Percentiles rank a stretch among this genome's conserved stretches.
phyloP scores from a whole-genome alignment of 257 asterid species.

The Ilex aquifolium region DNA sequence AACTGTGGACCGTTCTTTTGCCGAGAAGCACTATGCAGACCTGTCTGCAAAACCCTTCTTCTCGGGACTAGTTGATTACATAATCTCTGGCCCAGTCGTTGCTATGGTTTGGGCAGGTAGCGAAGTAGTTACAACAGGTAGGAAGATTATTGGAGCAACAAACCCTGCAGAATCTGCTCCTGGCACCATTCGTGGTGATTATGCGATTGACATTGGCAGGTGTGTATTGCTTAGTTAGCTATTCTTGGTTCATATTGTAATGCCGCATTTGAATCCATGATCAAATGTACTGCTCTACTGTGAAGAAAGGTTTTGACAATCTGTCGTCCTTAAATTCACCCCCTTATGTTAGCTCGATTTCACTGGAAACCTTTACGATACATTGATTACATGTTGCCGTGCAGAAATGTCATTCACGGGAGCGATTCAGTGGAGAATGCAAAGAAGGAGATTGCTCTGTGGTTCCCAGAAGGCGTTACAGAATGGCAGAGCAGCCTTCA shows the following conservation, averaged over 20 bases:
- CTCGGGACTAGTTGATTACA: constrained; percentile 76
- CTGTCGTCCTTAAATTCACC: no score
- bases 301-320: not conserved
- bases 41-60: constrained; percentile 89
- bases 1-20: constrained; percentile 76
- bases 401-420: constrained; percentile 91
- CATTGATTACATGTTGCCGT: constrained; percentile 1
- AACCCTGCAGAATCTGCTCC: constrained; percentile 94
- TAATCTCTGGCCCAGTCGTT: constrained; percentile 88
- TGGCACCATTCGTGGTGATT: constrained; percentile 96
- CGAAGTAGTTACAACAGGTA: constrained; percentile 79
- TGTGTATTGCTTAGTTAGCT: constrained; percentile 8
- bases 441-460: constrained; percentile 85
- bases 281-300: not conserved
- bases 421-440: constrained; percentile 92
- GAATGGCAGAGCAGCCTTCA: constrained; percentile 85
- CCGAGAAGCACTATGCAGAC: constrained; percentile 93
- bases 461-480: constrained; percentile 91
- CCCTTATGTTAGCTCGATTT: no score
- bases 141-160: constrained; percentile 94
- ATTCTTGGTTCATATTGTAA: no score
- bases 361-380: no score
- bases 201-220: constrained; percentile 88
- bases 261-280: not conserved
- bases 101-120: constrained; percentile 99